Percentiles rank a stretch among this genome's conserved stretches.
These are phyloP conservation scores for Scheffersomyces spartinae DNA, from an alignment of 805 yeast genomes.

Conservation along the genomic window DNA sequence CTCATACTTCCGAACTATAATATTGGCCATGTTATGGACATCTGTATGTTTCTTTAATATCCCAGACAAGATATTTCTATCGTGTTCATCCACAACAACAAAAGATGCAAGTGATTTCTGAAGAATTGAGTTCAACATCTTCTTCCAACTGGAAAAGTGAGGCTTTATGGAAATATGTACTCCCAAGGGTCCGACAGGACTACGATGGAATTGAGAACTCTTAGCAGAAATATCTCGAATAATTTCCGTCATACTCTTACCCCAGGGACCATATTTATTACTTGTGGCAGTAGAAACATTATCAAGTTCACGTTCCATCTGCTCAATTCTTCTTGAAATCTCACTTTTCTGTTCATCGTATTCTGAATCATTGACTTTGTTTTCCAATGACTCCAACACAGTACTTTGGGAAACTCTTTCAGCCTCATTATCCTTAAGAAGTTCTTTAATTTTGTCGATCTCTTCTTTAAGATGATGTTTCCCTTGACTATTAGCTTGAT, in stretches of 20 bases:
- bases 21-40: conserved; percentile 23
- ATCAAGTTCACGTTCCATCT: too few relatives aligned
- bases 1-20: conserved; percentile 45
- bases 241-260: conserved; percentile 29
- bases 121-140: conserved; percentile 46
- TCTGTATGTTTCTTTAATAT: conserved; percentile 14
- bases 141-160: conserved; percentile 45
- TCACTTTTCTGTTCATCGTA: too few relatives aligned
- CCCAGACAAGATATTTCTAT: conserved; percentile 33
- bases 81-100: conserved; percentile 54
- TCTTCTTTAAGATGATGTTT: conserved; percentile 3
- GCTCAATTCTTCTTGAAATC: too few relatives aligned
- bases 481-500: conserved; percentile 5
- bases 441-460: too few relatives aligned
- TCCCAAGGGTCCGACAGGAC: conserved; percentile 81
- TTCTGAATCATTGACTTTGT: too few relatives aligned
- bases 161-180: conserved; percentile 41
- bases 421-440: too few relatives aligned
- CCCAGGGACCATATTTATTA: conserved; percentile 40
- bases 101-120: conserved; percentile 45
- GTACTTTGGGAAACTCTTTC: too few relatives aligned
- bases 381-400: too few relatives aligned
- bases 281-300: too few relatives aligned
- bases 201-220: conserved; percentile 29
- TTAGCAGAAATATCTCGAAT: conserved; percentile 20